Evolutionary conservation across 2,329 filamentous ascomycete genomes (phyloP).

Genomic region (Calonectria naviculata): DNA sequence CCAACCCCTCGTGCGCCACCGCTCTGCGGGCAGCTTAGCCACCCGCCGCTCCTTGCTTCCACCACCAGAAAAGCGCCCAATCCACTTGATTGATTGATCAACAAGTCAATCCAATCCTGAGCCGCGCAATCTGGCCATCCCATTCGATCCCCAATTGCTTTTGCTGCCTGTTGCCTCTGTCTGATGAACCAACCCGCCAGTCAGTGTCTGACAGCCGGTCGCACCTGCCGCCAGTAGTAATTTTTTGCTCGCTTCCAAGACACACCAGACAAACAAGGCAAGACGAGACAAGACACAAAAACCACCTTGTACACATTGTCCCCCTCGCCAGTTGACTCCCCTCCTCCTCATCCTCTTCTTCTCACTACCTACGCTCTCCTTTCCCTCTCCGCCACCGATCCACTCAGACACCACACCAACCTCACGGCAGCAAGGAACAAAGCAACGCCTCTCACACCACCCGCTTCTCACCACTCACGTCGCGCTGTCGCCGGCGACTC

Average conservation of each 20-base stretch:
- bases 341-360: not conserved
- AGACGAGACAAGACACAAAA: not conserved
- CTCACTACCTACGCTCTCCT: not conserved
- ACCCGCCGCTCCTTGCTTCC: not conserved
- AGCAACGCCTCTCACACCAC: constrained; percentile 2
- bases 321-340: not conserved
- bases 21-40: not conserved
- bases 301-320: not conserved
- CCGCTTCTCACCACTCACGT: constrained; percentile 2
- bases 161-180: not conserved
- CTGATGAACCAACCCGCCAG: not conserved
- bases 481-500: not conserved
- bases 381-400: constrained; percentile 25
- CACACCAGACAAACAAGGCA: not conserved
- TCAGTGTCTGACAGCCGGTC: not conserved
- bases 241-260: not conserved
- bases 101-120: not conserved
- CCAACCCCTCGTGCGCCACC: constrained; percentile 2
- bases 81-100: not conserved
- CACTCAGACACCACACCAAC: constrained; percentile 14
- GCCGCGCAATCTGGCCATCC: not conserved
- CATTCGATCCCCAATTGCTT: not conserved
- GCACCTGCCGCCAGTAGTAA: not conserved
- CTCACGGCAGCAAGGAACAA: constrained; percentile 17
- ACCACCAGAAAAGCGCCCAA: not conserved